Conservation (phyloP, 2,329 filamentous ascomycete species). For the Ceratocystis lukuohia region DNA sequence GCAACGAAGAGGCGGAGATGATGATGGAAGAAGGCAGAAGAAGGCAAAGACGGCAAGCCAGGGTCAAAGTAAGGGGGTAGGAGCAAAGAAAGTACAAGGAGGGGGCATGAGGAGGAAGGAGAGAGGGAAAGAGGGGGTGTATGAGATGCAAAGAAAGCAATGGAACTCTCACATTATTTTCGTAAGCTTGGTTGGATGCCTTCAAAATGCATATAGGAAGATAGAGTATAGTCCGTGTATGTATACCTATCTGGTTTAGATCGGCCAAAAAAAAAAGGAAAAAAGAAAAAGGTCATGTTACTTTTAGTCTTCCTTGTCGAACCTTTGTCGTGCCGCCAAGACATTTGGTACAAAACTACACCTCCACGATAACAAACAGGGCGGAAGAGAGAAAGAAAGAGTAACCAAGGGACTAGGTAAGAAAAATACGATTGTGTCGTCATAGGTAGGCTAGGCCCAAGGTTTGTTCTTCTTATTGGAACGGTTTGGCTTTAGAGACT, state of each 20-base stretch:
- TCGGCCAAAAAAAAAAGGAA: not conserved
- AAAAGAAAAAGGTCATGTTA: not conserved
- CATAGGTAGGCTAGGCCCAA: not conserved
- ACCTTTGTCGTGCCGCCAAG: constrained; percentile 5
- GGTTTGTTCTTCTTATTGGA: not conserved
- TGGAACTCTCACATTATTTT: not conserved
- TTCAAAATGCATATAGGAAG: not conserved
- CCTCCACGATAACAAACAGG: not conserved
- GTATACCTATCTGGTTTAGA: not conserved
- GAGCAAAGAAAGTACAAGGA: not conserved
- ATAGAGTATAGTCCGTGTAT: not conserved
- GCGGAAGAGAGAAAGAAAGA: not conserved
- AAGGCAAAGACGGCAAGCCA: not conserved
- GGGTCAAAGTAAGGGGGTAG: not conserved
- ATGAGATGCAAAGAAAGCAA: not conserved
- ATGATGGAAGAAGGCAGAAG: not conserved
- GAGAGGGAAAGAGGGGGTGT: not conserved
- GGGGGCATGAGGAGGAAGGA: not conserved
- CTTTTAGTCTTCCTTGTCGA: not conserved
- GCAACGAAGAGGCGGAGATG: not conserved
- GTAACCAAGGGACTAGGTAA: not conserved
- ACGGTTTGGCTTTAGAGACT: not conserved
- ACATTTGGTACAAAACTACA: not conserved
- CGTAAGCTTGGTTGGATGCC: not conserved
- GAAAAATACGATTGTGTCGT: not conserved